These are phyloP conservation scores for Cercospora berteroae DNA, from an alignment of 2,329 filamentous ascomycete genomes.

Conservation along the genomic window DNA sequence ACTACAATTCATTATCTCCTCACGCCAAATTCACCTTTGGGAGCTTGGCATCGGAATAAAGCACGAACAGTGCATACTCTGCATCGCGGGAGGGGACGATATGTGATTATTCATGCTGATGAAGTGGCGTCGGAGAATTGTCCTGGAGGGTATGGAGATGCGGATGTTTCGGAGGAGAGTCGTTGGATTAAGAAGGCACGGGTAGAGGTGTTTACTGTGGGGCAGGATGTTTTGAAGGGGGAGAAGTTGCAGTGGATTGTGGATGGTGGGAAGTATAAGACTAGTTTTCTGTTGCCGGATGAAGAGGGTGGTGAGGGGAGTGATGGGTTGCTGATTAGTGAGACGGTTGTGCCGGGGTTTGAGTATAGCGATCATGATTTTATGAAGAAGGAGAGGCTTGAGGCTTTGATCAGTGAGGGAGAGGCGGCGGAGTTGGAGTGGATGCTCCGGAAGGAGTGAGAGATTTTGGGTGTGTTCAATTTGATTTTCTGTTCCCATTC, in stretches of 20 bases:
- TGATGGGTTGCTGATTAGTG: slow-evolving; percentile 61
- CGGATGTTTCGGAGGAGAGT: slow-evolving; percentile 54
- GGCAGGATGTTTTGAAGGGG: slow-evolving; percentile 55
- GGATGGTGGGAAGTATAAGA: slow-evolving; percentile 66
- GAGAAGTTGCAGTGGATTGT: slow-evolving; percentile 66
- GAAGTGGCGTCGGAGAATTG: slow-evolving; percentile 36
- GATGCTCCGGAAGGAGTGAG: slow-evolving; percentile 38
- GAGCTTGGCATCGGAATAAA: slow-evolving; percentile 63
- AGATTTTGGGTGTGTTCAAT: background rate
- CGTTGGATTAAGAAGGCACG: slow-evolving; percentile 43
- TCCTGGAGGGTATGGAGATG: slow-evolving; percentile 41
- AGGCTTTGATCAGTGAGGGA: slow-evolving; percentile 53
- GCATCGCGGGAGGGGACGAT: slow-evolving; percentile 61
- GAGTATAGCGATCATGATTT: slow-evolving; percentile 68
- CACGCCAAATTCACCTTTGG: slow-evolving; percentile 55
- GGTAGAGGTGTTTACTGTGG: slow-evolving; percentile 65
- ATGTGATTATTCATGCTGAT: slow-evolving; percentile 63
- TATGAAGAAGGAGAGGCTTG: slow-evolving; percentile 52
- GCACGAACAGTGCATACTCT: slow-evolving; percentile 61
- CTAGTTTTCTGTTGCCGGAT: slow-evolving; percentile 58
- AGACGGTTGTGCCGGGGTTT: slow-evolving; percentile 68
- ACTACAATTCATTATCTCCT: slow-evolving; percentile 66
- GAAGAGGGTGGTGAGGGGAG: slow-evolving; percentile 39
- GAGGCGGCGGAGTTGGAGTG: slow-evolving; percentile 50
- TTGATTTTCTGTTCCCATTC: background rate